Evolutionary conservation across 441 rosid genomes (phyloP), one percentile per base, ranked within the genome.

Genomic region (Macaranga tanarius): DNA sequence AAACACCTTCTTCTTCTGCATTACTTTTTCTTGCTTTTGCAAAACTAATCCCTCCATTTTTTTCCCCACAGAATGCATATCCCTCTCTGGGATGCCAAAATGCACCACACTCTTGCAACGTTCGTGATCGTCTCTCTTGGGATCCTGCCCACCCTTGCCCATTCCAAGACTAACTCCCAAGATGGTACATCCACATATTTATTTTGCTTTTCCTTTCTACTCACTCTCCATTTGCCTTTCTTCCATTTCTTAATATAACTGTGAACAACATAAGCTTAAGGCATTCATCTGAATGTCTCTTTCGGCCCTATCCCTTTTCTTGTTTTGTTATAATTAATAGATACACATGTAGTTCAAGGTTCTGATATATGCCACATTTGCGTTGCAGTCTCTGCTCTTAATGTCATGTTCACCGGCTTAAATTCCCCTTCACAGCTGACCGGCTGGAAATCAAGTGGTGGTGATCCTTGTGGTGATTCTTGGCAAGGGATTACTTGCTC

Each of bases 401-500:
- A 91, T 76, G 96, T 88, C 52, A 88, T 89, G 86, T 92, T 77
- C 68, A 91, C 87, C 70, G 90, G 91, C 86, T 84, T 95, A 83
- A 89, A 90, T 83, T 86, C 92, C 69, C 96, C 97, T 48, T 89
- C 92, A 20, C 71, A 82, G 80, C 80, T 95, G 66, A 82, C 57
- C 23, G 90, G 89, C 23, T 95, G 99, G 99, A 75, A 83, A 79
- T 70, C 89, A 8, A 79, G 79, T 57, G 98, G 97, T 17, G 98
- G 97, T 1, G 95, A 92, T 78, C 98, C 98, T 73, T 92, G 99
- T 79, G 95, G 87, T 9, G 90, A 89, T 26, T 84, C 90, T 28
- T 95, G 99, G 97, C 83, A 88, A 78, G 99, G 98, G 72, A 84
- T 95, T 74, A 79, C 79, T 73, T 95, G 99, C 88, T 83, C 89